Percentiles rank a stretch among this genome's conserved stretches.
These are phyloP conservation scores for Ascochyta koolunga DNA, from an alignment of 2,329 filamentous ascomycete genomes.

Conservation along the genomic window DNA sequence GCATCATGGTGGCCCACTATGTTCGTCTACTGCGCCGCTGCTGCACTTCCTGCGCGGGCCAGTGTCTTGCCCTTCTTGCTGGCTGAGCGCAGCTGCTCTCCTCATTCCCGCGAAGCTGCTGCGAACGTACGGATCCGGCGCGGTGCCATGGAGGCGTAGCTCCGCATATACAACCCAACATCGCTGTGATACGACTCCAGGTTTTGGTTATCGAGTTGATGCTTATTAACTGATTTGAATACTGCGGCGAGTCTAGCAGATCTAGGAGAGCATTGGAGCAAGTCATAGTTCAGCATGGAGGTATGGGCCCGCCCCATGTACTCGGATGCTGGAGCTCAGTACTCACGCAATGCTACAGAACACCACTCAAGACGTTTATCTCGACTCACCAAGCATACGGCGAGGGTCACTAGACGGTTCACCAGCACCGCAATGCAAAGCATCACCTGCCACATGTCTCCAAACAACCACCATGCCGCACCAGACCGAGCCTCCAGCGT, in stretches of 20 bases:
- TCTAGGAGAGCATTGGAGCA: conserved; percentile 1
- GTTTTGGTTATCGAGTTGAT: not conserved
- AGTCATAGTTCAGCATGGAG: conserved; percentile 9
- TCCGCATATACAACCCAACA: conserved; percentile 11
- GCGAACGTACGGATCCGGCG: conserved; percentile 7
- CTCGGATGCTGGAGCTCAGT: not conserved
- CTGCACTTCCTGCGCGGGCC: not conserved
- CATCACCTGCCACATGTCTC: not conserved
- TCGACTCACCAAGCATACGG: not conserved
- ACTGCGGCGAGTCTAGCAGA: not conserved
- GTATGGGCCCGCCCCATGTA: not conserved
- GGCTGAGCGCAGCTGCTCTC: conserved; percentile 12
- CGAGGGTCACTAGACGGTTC: not conserved
- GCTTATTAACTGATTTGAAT: conserved; percentile 5
- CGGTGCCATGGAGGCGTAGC: not conserved
- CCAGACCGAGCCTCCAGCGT: conserved; percentile 3
- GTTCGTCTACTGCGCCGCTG: conserved; percentile 1
- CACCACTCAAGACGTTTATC: not conserved
- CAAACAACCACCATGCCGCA: not conserved
- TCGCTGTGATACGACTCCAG: not conserved
- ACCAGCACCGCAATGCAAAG: not conserved
- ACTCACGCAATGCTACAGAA: conserved; percentile 5
- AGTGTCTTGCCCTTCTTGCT: not conserved
- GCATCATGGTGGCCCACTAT: conserved; percentile 2
- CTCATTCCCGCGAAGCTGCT: conserved; percentile 10